Percentiles rank a stretch among this genome's conserved stretches.
Conservation (phyloP, 305 asterid species). For the Rubia balearica region DNA sequence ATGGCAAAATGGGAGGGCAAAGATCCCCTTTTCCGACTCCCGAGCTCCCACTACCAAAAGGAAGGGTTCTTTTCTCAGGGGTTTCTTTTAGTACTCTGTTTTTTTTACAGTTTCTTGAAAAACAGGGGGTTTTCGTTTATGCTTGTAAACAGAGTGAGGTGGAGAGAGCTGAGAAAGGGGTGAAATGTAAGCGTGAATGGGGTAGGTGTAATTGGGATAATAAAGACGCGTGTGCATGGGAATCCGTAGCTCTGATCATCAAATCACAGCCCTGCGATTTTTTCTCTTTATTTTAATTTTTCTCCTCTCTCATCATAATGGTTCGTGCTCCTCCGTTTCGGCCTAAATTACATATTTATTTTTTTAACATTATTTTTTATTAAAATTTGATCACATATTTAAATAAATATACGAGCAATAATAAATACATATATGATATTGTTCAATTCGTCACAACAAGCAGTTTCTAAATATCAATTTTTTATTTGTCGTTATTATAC, state of each 20-base stretch:
- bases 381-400: too few relatives aligned
- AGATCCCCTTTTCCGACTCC: constrained; percentile 19
- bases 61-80: constrained; percentile 12
- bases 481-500: too few relatives aligned
- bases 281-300: not conserved
- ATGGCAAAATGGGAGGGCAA: constrained; percentile 1
- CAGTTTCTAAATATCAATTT: too few relatives aligned
- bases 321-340: not conserved
- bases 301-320: not conserved
- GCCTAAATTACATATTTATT: too few relatives aligned
- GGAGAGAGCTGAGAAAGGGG: not conserved
- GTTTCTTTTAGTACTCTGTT: constrained; percentile 1
- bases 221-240: constrained; percentile 29
- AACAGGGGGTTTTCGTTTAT: not conserved
- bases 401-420: too few relatives aligned
- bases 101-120: constrained; percentile 15
- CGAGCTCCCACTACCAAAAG: constrained; percentile 12
- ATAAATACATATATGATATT: too few relatives aligned
- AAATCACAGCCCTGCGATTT: constrained; percentile 7
- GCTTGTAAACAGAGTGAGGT: constrained; percentile 4
- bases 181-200: not conserved
- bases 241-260: constrained; percentile 29
- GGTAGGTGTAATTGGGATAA: constrained; percentile 15
- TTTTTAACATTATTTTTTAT: too few relatives aligned
- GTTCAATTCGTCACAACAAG: too few relatives aligned